Base-by-base conservation (phyloP, 768 basidiomycete genomes). In the Lanmaoa pseudosensibilis region DNA sequence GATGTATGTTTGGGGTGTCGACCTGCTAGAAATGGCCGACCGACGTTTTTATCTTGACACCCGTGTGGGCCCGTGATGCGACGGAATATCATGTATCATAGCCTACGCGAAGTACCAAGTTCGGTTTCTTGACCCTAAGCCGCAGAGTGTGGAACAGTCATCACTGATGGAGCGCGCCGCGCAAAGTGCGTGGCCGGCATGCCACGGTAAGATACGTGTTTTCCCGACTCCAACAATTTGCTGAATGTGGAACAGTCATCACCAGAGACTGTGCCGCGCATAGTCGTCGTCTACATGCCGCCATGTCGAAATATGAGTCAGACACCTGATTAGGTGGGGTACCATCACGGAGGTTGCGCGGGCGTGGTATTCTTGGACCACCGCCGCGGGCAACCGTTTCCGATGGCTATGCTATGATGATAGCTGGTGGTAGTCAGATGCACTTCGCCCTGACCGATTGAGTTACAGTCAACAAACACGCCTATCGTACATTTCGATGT, bases 401-500 rank as follows among this genome's bases (percentile, higher is more conserved):
- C 11, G 47, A 21, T 15, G 16, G n/a, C n/a, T n/a, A n/a, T n/a
- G 33, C 19, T 21, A 18, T 38, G 40, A 19, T 18, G 19, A 15
- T 21, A 12, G 25, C 34, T 36, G 25, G 5, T 25, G 25, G 27
- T 11, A n/a, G 33, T 32, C 25, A 21, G 33, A 23, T 15, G 6
- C 16, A 30, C 13, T 18, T 16, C 23, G 4, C n/a, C 25, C 16
- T n/a, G 36, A 47, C 21, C 4, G 39, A 40, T 56, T n/a, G 39
- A 19, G 30, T 16, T 52, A 38, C 33, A 36, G 36, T 23, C 47
- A 49, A 33, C 30, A 41, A 30, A 46, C 37, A 41, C 4, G 19
- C 7, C n/a, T 55, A 58, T 58, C 52, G 13, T 67, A 63, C 57
- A 60, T 41, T 54, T 47, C 19, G 21, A 19, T 54, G n/a, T 18